phyloP scores from a whole-genome alignment of 208 protist genomes.

The Leishmania gerbilli region DNA sequence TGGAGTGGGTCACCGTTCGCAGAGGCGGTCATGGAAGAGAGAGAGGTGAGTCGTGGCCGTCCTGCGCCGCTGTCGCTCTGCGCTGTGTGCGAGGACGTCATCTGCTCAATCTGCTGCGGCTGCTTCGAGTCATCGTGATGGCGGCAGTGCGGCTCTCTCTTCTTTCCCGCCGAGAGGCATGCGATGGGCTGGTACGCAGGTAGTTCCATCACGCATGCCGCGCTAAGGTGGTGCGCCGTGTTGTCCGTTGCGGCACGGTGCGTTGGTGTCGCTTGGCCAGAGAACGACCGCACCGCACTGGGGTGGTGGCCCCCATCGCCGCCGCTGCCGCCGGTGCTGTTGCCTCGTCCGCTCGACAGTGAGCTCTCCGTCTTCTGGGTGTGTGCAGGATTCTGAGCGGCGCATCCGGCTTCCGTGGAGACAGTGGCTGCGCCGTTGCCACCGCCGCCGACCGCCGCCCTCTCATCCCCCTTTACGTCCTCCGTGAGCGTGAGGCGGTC shows the following conservation, averaged over 20 bases:
- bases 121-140: neutral
- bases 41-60: neutral
- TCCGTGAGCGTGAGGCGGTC: neutral
- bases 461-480: neutral
- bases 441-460: too few relatives aligned
- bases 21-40: neutral
- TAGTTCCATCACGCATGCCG: neutral
- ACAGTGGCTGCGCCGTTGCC: neutral
- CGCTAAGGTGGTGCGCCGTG: neutral
- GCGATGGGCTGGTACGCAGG: neutral
- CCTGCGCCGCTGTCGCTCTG: neutral
- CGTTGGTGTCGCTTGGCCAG: neutral
- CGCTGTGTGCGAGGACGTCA: neutral
- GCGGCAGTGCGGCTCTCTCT: neutral
- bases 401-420: neutral
- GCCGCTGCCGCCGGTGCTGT: neutral
- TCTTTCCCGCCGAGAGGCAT: neutral
- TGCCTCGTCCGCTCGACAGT: neutral
- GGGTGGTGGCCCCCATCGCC: neutral
- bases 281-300: neutral
- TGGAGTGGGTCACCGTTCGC: neutral
- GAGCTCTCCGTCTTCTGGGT: neutral
- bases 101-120: neutral
- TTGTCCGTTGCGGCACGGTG: neutral
- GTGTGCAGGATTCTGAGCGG: too few relatives aligned